Conservation (phyloP, 2,329 filamentous ascomycete species). For the Chrysoporthe deuterocubensis region DNA sequence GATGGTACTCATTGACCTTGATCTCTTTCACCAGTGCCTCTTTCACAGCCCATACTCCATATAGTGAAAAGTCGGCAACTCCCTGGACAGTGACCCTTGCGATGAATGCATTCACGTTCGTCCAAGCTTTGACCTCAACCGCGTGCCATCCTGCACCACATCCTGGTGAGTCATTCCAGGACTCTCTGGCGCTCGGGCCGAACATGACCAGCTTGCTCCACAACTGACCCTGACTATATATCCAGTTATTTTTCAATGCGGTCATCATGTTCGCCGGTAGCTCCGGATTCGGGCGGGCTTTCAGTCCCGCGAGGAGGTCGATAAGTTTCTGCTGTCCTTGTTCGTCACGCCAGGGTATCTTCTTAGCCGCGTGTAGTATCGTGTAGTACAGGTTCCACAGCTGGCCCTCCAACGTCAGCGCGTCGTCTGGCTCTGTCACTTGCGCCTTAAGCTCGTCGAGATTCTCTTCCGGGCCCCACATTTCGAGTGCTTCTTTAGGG, state of each 20-base stretch:
- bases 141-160: conserved; percentile 29
- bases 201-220: conserved; percentile 13
- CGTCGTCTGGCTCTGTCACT: conserved; percentile 4
- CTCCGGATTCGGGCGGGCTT: conserved; percentile 29
- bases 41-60: conserved; percentile 17
- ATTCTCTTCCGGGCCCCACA: conserved; percentile 16
- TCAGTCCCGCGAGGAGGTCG: conserved; percentile 24
- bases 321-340: conserved; percentile 27
- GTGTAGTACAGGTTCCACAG: conserved; percentile 32
- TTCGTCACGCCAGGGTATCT: conserved; percentile 27
- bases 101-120: conserved; percentile 30
- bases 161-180: conserved; percentile 30
- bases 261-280: conserved; percentile 14
- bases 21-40: conserved; percentile 1
- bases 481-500: conserved; percentile 9
- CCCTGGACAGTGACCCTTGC: conserved; percentile 25
- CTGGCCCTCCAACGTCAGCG: conserved; percentile 19
- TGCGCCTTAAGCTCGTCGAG: neutral
- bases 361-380: conserved; percentile 31
- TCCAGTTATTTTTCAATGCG: conserved; percentile 1
- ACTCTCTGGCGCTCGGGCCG: conserved; percentile 26
- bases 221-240: neutral
- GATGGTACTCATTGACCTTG: neutral
- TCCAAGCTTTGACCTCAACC: conserved; percentile 28
- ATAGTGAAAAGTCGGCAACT: neutral